Conservation (phyloP, 768 basidiomycete species). For the Infundibulicybe gibba region DNA sequence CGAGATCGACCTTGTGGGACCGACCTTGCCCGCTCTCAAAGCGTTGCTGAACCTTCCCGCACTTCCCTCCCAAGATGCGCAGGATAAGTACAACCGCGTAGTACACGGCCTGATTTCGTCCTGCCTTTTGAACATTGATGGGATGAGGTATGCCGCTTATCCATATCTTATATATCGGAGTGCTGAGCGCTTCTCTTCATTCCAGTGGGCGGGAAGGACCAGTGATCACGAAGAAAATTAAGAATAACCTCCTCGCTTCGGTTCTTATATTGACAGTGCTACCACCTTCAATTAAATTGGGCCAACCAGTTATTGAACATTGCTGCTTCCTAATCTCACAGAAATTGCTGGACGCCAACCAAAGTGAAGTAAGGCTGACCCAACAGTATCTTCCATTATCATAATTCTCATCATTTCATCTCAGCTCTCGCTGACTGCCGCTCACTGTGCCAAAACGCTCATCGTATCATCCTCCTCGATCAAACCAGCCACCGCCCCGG, state of each 20-base stretch:
- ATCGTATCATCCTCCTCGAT: conserved; percentile 67
- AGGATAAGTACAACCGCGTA: conserved; percentile 53
- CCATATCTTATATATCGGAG: background rate
- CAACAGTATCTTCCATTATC: conserved; percentile 1
- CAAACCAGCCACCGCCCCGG: conserved; percentile 21
- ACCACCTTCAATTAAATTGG: conserved; percentile 62
- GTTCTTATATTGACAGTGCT: conserved; percentile 84
- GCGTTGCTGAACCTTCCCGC: conserved; percentile 56
- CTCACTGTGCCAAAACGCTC: conserved; percentile 87
- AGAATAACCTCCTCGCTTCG: conserved; percentile 83
- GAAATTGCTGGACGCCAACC: conserved; percentile 59
- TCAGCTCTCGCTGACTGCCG: conserved; percentile 79
- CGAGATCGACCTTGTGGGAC: conserved; percentile 74
- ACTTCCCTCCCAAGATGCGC: conserved; percentile 32
- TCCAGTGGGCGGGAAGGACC: conserved; percentile 75
- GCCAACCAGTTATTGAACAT: conserved; percentile 76
- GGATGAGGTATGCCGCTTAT: conserved; percentile 72
- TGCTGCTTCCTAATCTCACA: conserved; percentile 82
- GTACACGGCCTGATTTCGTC: conserved; percentile 83
- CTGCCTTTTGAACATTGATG: conserved; percentile 83
- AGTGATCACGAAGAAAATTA: conserved; percentile 78
- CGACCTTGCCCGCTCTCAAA: conserved; percentile 80
- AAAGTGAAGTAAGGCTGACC: conserved; percentile 46
- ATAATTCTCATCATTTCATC: background rate
- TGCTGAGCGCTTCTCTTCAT: background rate